A percentile compares a stretch with the other conserved stretches of the same genome.
phyloP scores from a whole-genome alignment of 768 basidiomycete genomes.

The Rhodotorula diobovata region DNA sequence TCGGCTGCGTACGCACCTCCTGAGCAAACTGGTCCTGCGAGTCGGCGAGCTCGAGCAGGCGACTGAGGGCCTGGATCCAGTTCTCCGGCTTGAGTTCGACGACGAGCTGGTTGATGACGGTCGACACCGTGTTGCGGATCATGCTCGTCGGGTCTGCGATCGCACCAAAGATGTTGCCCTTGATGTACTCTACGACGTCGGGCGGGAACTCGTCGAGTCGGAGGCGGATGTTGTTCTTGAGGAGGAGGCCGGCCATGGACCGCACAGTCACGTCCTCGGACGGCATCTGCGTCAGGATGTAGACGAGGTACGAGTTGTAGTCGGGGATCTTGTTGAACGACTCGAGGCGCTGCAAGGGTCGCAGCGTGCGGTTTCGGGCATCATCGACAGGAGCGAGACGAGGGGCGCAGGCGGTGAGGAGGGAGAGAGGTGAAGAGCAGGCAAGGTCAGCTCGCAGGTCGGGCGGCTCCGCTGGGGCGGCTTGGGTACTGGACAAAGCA shows the following conservation, averaged over 20 bases:
- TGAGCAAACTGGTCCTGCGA: slow-evolving; percentile 68
- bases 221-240: slow-evolving; percentile 89
- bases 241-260: slow-evolving; percentile 88
- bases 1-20: slow-evolving; percentile 75
- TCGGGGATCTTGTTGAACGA: slow-evolving; percentile 45
- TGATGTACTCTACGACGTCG: slow-evolving; percentile 63
- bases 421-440: background rate
- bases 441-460: background rate
- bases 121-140: slow-evolving; percentile 89
- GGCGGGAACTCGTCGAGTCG: slow-evolving; percentile 61
- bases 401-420: background rate
- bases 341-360: slow-evolving; percentile 46
- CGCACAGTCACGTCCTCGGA: slow-evolving; percentile 87
- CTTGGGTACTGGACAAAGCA: background rate
- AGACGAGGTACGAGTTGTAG: slow-evolving; percentile 66
- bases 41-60: slow-evolving; percentile 75
- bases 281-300: slow-evolving; percentile 75
- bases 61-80: slow-evolving; percentile 91
- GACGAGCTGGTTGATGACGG: slow-evolving; percentile 85
- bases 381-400: background rate
- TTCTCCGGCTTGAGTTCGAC: slow-evolving; percentile 80
- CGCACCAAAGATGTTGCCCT: slow-evolving; percentile 69
- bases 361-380: background rate
- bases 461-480: background rate
- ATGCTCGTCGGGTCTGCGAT: slow-evolving; percentile 72